Evolutionary conservation across 164 flowering plant species (phyloP).

Genomic region (Vitis cinerea): DNA sequence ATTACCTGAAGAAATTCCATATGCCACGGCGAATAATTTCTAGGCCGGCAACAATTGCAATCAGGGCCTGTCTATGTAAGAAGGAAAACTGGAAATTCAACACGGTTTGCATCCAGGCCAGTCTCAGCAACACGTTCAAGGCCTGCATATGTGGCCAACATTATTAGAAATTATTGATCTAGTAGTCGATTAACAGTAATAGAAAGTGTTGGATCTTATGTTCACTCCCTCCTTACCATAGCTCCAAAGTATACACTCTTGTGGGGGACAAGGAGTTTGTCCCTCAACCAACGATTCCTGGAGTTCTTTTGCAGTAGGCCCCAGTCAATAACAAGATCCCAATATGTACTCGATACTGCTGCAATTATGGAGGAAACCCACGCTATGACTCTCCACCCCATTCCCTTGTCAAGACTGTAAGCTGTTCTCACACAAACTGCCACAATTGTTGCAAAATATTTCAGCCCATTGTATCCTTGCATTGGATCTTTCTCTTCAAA

Average conservation of each 20-base stretch:
- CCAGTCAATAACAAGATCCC: conserved; percentile 61
- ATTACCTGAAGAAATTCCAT: conserved; percentile 83
- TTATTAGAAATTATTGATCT: too few species aligned
- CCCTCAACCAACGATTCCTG: conserved; percentile 50
- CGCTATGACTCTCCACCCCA: conserved; percentile 31
- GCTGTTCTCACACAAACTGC: conserved; percentile 46
- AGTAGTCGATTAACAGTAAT: too few species aligned
- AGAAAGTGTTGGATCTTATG: background rate
- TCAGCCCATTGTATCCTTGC: conserved; percentile 49
- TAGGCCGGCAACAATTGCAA: conserved; percentile 48
- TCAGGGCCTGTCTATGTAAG: conserved; percentile 37
- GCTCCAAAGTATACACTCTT: conserved; percentile 43
- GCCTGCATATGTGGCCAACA: conserved; percentile 30
- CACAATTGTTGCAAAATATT: conserved; percentile 39
- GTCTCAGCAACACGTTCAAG: conserved; percentile 55
- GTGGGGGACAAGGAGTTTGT: conserved; percentile 42
- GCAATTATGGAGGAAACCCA: conserved; percentile 31
- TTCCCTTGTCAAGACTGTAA: conserved; percentile 23
- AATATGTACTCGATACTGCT: conserved; percentile 34
- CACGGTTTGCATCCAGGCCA: conserved; percentile 73
- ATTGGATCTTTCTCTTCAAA: conserved; percentile 39
- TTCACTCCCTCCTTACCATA: conserved; percentile 36
- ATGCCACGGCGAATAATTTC: conserved; percentile 82
- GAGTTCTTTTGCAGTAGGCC: conserved; percentile 43
- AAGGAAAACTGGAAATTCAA: conserved; percentile 32